Conservation (phyloP, 2,329 filamentous ascomycete genomes). For the Penicillium olsonii region DNA sequence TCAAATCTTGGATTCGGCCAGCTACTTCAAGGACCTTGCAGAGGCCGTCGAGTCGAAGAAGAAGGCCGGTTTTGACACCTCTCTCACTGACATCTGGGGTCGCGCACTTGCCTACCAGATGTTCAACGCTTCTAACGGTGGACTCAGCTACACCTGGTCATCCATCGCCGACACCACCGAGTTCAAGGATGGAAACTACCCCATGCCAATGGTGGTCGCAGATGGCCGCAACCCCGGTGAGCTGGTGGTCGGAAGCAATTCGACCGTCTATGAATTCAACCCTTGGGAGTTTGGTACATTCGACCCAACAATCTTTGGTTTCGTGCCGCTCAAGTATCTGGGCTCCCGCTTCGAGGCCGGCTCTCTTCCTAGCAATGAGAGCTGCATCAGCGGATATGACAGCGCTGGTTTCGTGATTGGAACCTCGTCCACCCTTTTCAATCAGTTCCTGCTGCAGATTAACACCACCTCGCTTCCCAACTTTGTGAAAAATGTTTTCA, state of each 20-base stretch:
- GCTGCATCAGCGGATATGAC: slow-evolving; percentile 78
- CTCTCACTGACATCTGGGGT: slow-evolving; percentile 86
- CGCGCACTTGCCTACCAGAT: slow-evolving; percentile 85
- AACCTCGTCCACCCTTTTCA: slow-evolving; percentile 83
- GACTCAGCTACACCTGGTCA: slow-evolving; percentile 77
- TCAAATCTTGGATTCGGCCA: slow-evolving; percentile 48
- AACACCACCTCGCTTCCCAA: slow-evolving; percentile 54
- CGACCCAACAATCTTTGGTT: slow-evolving; percentile 71
- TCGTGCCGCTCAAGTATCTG: slow-evolving; percentile 69
- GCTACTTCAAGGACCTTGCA: slow-evolving; percentile 65
- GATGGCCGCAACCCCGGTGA: slow-evolving; percentile 67
- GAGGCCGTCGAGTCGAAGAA: slow-evolving; percentile 62
- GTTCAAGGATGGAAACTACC: slow-evolving; percentile 65
- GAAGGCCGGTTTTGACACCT: slow-evolving; percentile 65
- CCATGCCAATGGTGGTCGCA: slow-evolving; percentile 73
- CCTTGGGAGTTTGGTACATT: slow-evolving; percentile 78
- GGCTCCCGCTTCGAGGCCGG: slow-evolving; percentile 73
- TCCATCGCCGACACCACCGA: slow-evolving; percentile 66
- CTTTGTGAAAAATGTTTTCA: slow-evolving; percentile 55
- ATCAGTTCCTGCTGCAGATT: slow-evolving; percentile 69
- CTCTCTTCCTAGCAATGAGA: slow-evolving; percentile 53
- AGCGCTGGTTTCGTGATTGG: slow-evolving; percentile 83
- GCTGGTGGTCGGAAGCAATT: slow-evolving; percentile 64
- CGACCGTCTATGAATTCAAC: slow-evolving; percentile 76
- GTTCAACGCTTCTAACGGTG: slow-evolving; percentile 73